Conservation (phyloP, 2,329 filamentous ascomycete genomes). For the Neophaeococcomyces mojaviensis region DNA sequence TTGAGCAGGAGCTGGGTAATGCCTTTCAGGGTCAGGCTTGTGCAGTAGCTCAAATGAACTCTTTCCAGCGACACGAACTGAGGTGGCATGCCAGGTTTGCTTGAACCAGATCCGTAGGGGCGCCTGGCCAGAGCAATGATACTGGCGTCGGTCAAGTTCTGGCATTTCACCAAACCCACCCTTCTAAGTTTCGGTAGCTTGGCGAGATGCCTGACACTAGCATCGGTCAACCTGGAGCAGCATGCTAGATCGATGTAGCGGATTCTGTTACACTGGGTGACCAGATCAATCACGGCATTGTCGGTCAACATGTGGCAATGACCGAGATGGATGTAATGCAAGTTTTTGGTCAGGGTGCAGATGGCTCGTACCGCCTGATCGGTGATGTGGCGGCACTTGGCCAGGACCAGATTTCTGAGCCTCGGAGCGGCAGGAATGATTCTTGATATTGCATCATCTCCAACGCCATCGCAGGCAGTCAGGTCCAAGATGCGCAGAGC, state of each 20-base stretch:
- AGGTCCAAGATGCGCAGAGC: conserved; percentile 88
- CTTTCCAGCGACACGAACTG: conserved; percentile 58
- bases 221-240: conserved; percentile 79
- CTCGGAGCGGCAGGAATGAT: conserved; percentile 82
- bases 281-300: conserved; percentile 72
- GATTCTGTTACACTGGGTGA: conserved; percentile 82
- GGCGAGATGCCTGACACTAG: conserved; percentile 75
- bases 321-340: conserved; percentile 93
- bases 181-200: conserved; percentile 85
- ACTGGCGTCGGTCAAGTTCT: conserved; percentile 79
- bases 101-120: conserved; percentile 37
- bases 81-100: conserved; percentile 17
- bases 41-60: conserved; percentile 93
- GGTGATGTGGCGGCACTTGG: conserved; percentile 89
- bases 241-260: conserved; percentile 97
- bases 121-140: conserved; percentile 76
- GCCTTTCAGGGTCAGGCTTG: conserved; percentile 72
- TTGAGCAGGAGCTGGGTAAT: conserved; percentile 83
- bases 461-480: conserved; percentile 76
- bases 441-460: conserved; percentile 77
- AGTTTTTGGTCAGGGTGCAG: conserved; percentile 81
- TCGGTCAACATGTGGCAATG: conserved; percentile 92
- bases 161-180: conserved; percentile 92
- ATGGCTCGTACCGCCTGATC: conserved; percentile 83
- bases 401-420: conserved; percentile 83